A percentile compares a stretch with the other conserved stretches of the same genome.
These are phyloP conservation scores for Periconia sp. DNA, from an alignment of 2,329 filamentous ascomycete genomes.

Conservation along the genomic window DNA sequence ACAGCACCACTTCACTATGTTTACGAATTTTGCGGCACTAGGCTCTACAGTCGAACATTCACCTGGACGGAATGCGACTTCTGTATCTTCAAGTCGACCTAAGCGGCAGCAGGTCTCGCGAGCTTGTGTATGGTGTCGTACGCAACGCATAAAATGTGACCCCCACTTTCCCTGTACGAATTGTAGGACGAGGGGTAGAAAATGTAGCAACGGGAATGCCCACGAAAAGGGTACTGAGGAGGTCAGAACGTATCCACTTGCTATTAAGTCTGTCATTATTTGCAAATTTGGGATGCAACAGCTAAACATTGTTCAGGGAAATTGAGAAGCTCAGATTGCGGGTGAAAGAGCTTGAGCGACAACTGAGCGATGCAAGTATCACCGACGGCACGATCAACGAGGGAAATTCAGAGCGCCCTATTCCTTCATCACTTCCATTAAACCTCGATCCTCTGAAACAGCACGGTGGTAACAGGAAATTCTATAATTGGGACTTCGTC, in stretches of 20 bases:
- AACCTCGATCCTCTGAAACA: conserved; percentile 16
- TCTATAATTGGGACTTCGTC: conserved; percentile 43
- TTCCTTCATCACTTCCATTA: conserved; percentile 5
- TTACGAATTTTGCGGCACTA: background rate
- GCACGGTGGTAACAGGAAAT: conserved; percentile 24
- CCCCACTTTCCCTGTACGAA: conserved; percentile 45
- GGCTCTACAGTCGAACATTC: background rate
- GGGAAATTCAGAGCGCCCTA: background rate
- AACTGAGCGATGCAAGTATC: conserved; percentile 27
- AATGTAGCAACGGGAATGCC: conserved; percentile 32
- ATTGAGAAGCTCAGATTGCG: conserved; percentile 42
- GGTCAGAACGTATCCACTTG: conserved; percentile 19
- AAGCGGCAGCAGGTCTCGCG: conserved; percentile 34
- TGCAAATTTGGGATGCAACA: background rate
- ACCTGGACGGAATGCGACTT: background rate
- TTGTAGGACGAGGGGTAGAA: conserved; percentile 39
- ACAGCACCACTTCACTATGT: background rate
- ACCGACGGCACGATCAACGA: background rate
- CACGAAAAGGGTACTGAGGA: conserved; percentile 20
- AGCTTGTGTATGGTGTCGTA: conserved; percentile 47
- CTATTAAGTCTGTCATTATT: conserved; percentile 26
- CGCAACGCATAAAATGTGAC: conserved; percentile 49
- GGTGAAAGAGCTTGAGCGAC: conserved; percentile 35
- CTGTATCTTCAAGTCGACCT: background rate
- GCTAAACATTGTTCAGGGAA: conserved; percentile 34